Evolutionary conservation across 2,329 filamentous ascomycete species (phyloP), one percentile per base, ranked within the genome.

Genomic region (Monosporascus sp.): DNA sequence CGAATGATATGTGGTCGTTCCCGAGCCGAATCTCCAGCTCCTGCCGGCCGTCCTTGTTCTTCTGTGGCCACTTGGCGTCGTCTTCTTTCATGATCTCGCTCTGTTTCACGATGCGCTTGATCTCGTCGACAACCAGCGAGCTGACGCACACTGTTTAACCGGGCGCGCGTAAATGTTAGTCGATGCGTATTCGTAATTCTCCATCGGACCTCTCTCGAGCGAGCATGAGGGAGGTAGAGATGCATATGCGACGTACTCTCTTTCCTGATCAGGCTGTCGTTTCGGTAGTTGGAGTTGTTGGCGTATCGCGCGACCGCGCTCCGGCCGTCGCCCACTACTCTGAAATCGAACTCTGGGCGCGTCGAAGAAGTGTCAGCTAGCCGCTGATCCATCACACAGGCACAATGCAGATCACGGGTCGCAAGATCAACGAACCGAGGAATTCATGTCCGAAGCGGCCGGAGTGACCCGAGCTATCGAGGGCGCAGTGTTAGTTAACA

Each of bases 61-160:
- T 99, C 72, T 95, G 91, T 1, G 94, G 94, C 94, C 94, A 99
- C 71, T 97, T 97, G 26, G 86, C 89, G 71, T 99, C 94, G 68
- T 99, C 94, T 85, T 99, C 94, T 77, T 97, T 97, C 78, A 95
- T 86, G 65, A 99, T 97, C 71, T 99, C 94, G 74, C 91, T 97
- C 37, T 92, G 84, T 75, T 94, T 96, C 74, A 99, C 93, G 62
- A 99, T 97, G 61, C 90, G 88, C 78, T 94, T 96, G 74, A 99
- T 96, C 73, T 97, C 94, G 53, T 92, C 85, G 50, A 99, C 87
- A 68, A 97, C 80, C 6, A 92, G 77, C 38, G 91, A 87, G 76
- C 92, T 97, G 58, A 99, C 91, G 66, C 91, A 97, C 94, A 99
- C 93, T 97, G 60, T 54, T 31, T 35, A 17, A 28, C 8, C 57